A percentile compares a stretch with the other conserved stretches of the same genome.
Conservation (phyloP, 139 green algal genomes). For the Monoraphidium neglectum region DNA sequence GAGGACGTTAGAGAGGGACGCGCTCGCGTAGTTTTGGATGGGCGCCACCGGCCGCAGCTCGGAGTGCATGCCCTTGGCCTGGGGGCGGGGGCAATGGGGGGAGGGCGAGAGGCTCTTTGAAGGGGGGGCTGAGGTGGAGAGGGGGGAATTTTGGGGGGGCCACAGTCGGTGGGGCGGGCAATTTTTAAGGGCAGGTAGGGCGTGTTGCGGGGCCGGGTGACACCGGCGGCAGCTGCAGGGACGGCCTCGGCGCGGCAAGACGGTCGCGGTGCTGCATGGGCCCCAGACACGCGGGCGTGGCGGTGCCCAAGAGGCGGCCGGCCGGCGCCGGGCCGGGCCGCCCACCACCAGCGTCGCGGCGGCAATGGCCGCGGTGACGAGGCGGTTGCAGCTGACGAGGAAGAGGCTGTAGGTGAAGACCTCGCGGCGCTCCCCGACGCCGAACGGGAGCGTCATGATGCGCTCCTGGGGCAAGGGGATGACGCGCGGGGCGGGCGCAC, state of each 20-base stretch:
- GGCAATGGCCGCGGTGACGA: slow-evolving; percentile 75
- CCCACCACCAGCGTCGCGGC: slow-evolving; percentile 50
- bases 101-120: too few relatives aligned
- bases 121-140: neutral
- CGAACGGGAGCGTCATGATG: slow-evolving; percentile 87
- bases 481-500: slow-evolving; percentile 35
- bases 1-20: slow-evolving; percentile 93
- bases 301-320: slow-evolving; percentile 83
- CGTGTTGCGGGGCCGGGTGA: slow-evolving; percentile 48
- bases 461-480: slow-evolving; percentile 73
- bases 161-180: too few relatives aligned
- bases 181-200: too few relatives aligned
- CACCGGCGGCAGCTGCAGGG: slow-evolving; percentile 21
- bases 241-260: too few relatives aligned
- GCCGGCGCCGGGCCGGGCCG: too few relatives aligned
- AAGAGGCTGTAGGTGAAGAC: slow-evolving; percentile 92
- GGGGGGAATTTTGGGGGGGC: too few relatives aligned
- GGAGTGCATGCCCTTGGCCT: slow-evolving; percentile 45
- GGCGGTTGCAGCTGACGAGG: slow-evolving; percentile 94
- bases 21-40: slow-evolving; percentile 74
- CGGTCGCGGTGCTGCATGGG: slow-evolving; percentile 62
- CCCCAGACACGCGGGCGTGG: slow-evolving; percentile 76
- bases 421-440: slow-evolving; percentile 57
- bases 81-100: neutral
- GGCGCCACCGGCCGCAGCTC: slow-evolving; percentile 73